These are phyloP conservation scores for Glutinoglossum americanum DNA, from an alignment of 495 filamentous ascomycete genomes.

Conservation along the genomic window DNA sequence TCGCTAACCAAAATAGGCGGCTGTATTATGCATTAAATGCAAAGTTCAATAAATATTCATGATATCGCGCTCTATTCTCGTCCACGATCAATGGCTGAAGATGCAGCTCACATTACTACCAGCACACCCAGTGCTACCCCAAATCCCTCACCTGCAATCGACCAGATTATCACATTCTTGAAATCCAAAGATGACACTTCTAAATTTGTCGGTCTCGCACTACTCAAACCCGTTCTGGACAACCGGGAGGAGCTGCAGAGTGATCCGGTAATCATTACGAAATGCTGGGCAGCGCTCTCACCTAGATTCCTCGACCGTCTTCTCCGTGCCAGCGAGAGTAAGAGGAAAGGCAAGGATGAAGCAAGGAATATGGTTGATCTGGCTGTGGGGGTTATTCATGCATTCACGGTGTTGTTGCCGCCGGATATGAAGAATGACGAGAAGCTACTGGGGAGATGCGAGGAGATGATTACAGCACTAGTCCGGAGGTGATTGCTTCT, in stretches of 20 bases:
- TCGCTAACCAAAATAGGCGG: neutral
- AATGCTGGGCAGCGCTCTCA: conserved; percentile 31
- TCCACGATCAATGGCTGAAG: neutral
- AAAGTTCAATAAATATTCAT: neutral
- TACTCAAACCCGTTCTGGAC: conserved; percentile 37
- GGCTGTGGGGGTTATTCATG: conserved; percentile 35
- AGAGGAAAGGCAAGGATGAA: conserved; percentile 13
- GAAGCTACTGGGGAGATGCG: conserved; percentile 26
- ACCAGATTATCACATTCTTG: conserved; percentile 24
- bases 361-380: conserved; percentile 37
- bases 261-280: conserved; percentile 14
- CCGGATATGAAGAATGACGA: conserved; percentile 19
- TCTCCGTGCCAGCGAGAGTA: conserved; percentile 25
- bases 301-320: conserved; percentile 37
- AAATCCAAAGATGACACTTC: conserved; percentile 37
- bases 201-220: conserved; percentile 41
- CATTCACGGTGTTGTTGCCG: conserved; percentile 31
- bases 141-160: neutral
- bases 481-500: conserved; percentile 24
- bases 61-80: neutral
- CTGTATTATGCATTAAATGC: neutral
- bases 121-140: neutral
- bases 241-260: conserved; percentile 22
- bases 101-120: neutral
- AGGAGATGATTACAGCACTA: conserved; percentile 25